These are phyloP conservation scores for Nothophytophthora sp. DNA, from an alignment of 352 stramenopile genomes.

Conservation along the genomic window DNA sequence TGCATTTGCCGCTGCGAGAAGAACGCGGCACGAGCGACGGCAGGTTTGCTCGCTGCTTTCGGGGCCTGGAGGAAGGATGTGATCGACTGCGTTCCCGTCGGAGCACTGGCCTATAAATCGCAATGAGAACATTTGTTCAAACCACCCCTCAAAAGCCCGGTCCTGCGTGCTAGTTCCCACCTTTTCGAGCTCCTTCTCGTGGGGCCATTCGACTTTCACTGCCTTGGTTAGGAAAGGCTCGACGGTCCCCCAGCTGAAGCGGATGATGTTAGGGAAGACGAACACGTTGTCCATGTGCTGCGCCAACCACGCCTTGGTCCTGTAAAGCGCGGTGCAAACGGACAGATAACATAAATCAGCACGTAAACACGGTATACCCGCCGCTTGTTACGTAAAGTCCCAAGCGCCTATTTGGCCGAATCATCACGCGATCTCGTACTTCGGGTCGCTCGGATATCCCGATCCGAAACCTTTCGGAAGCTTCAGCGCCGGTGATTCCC, in stretches of 20 bases:
- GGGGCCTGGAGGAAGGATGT: slow-evolving; percentile 67
- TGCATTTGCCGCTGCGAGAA: slow-evolving; percentile 59
- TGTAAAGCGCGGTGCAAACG: too few species aligned
- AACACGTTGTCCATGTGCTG: slow-evolving; percentile 89
- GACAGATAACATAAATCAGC: not conserved
- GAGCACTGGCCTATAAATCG: slow-evolving; percentile 56
- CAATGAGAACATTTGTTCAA: too few species aligned
- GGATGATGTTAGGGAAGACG: slow-evolving; percentile 91
- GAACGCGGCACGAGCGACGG: slow-evolving; percentile 37
- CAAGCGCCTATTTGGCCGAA: too few species aligned
- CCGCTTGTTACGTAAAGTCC: too few species aligned
- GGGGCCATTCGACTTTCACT: slow-evolving; percentile 64
- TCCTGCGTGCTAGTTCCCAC: too few species aligned
- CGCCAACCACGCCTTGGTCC: slow-evolving; percentile 88
- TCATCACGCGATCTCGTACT: too few species aligned
- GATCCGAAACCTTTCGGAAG: slow-evolving; percentile 80
- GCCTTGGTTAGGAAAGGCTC: slow-evolving; percentile 56
- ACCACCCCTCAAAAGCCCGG: too few species aligned
- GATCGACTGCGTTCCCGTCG: slow-evolving; percentile 74
- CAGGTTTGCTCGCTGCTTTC: slow-evolving; percentile 22
- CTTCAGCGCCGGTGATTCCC: slow-evolving; percentile 69
- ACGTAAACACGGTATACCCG: too few species aligned
- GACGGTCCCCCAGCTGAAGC: slow-evolving; percentile 92
- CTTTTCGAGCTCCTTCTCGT: slow-evolving; percentile 72
- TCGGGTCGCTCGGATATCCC: slow-evolving; percentile 93